These are phyloP conservation scores for Glomus cerebriforme DNA, from an alignment of 192 early-diverging fungal species.

Conservation along the genomic window DNA sequence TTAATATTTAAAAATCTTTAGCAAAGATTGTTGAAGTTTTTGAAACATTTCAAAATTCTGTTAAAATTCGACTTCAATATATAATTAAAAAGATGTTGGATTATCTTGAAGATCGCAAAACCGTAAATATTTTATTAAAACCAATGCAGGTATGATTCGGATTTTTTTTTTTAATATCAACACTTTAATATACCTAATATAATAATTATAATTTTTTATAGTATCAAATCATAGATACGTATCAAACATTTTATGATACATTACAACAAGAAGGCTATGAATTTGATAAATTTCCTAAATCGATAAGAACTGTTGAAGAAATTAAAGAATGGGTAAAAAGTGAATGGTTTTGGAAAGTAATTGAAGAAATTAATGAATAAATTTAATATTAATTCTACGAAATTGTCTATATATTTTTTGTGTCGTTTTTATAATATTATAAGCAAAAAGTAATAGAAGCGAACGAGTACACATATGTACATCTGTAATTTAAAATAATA, in stretches of 20 bases:
- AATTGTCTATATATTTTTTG: too few species aligned
- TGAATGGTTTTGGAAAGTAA: neutral
- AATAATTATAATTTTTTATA: slow-evolving; percentile 5
- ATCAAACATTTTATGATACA: slow-evolving; percentile 51
- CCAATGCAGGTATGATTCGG: slow-evolving; percentile 62
- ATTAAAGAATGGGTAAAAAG: slow-evolving; percentile 34
- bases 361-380: neutral
- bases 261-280: slow-evolving; percentile 40
- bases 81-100: slow-evolving; percentile 62
- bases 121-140: slow-evolving; percentile 70
- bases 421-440: too few species aligned
- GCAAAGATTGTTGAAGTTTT: slow-evolving; percentile 41
- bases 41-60: slow-evolving; percentile 56
- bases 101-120: slow-evolving; percentile 76
- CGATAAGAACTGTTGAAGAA: slow-evolving; percentile 37
- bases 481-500: too few species aligned
- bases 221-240: slow-evolving; percentile 54
- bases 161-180: neutral
- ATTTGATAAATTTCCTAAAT: slow-evolving; percentile 38
- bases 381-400: too few species aligned
- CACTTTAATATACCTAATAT: neutral
- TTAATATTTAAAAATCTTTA: neutral
- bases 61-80: slow-evolving; percentile 51
- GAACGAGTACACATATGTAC: too few species aligned
- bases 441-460: too few species aligned